A percentile compares a stretch with the other conserved stretches of the same genome.
These are phyloP conservation scores for Paraphaeosphaeria minitans DNA, from an alignment of 2,329 filamentous ascomycete species.

Conservation along the genomic window DNA sequence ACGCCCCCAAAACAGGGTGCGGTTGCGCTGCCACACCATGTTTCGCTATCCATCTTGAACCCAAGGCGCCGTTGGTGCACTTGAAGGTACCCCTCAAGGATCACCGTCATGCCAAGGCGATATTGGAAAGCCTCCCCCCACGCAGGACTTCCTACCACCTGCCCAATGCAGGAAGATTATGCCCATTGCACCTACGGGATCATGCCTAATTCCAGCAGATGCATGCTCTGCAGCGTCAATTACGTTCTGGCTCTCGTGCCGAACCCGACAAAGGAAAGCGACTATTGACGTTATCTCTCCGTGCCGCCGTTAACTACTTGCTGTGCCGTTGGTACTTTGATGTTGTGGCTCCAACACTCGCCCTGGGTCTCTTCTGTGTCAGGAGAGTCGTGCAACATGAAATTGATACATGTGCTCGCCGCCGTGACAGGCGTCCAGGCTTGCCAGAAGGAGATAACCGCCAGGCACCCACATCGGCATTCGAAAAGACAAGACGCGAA, in stretches of 20 bases:
- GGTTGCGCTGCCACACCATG: background rate
- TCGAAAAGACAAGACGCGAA: constrained; percentile 35
- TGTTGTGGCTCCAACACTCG: no score
- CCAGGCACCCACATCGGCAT: constrained; percentile 29
- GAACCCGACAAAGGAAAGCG: background rate
- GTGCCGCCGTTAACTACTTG: background rate
- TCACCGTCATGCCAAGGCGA: constrained; percentile 22
- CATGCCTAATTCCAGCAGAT: constrained; percentile 17
- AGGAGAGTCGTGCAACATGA: constrained; percentile 27
- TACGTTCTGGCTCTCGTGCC: background rate
- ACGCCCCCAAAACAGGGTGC: background rate
- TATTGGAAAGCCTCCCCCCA: constrained; percentile 20
- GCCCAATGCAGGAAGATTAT: constrained; percentile 35
- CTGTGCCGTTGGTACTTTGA: constrained; percentile 20
- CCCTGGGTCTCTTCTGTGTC: background rate
- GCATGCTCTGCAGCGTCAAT: constrained; percentile 6
- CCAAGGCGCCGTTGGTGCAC: background rate
- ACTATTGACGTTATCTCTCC: constrained; percentile 27
- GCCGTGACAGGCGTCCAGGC: constrained; percentile 40
- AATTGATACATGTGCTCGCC: constrained; percentile 26
- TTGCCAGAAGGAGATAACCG: constrained; percentile 40
- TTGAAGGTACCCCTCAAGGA: background rate
- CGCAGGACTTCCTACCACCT: constrained; percentile 32
- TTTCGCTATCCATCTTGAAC: background rate
- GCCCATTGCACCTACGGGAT: constrained; percentile 18